phyloP scores from a whole-genome alignment of 768 basidiomycete species.

The Agrocybe praecox region DNA sequence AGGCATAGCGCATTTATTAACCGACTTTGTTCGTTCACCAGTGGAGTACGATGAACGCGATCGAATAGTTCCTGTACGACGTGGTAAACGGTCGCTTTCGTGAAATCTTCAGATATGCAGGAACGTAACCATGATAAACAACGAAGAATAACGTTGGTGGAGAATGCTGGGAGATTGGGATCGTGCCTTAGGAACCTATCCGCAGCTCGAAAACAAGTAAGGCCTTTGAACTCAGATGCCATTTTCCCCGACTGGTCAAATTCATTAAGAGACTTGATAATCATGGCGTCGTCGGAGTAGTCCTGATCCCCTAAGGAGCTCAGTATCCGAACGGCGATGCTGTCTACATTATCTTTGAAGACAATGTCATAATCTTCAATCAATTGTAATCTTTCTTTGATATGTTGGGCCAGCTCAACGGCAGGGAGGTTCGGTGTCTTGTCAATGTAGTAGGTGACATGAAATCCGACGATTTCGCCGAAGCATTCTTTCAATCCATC shows the following conservation, averaged over 20 bases:
- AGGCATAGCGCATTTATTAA: slow-evolving; percentile 72
- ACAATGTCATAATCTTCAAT: slow-evolving; percentile 17
- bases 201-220: slow-evolving; percentile 54
- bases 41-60: slow-evolving; percentile 60
- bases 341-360: slow-evolving; percentile 47
- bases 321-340: slow-evolving; percentile 60
- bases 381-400: slow-evolving; percentile 13
- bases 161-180: slow-evolving; percentile 68
- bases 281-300: slow-evolving; percentile 50
- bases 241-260: slow-evolving; percentile 36
- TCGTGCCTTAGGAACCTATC: slow-evolving; percentile 55
- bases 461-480: slow-evolving; percentile 68
- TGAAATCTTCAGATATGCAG: slow-evolving; percentile 41
- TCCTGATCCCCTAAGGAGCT: slow-evolving; percentile 72
- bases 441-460: slow-evolving; percentile 52
- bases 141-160: slow-evolving; percentile 48
- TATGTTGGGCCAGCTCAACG: slow-evolving; percentile 12
- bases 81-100: slow-evolving; percentile 72
- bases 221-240: slow-evolving; percentile 44
- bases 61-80: slow-evolving; percentile 74
- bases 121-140: slow-evolving; percentile 63
- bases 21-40: slow-evolving; percentile 85
- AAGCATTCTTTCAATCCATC: slow-evolving; percentile 68
- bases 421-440: slow-evolving; percentile 11
- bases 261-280: slow-evolving; percentile 45